A percentile compares a stretch with the other conserved stretches of the same genome.
Conservation (phyloP, 2,329 filamentous ascomycete species). For the Hortaea werneckii region DNA sequence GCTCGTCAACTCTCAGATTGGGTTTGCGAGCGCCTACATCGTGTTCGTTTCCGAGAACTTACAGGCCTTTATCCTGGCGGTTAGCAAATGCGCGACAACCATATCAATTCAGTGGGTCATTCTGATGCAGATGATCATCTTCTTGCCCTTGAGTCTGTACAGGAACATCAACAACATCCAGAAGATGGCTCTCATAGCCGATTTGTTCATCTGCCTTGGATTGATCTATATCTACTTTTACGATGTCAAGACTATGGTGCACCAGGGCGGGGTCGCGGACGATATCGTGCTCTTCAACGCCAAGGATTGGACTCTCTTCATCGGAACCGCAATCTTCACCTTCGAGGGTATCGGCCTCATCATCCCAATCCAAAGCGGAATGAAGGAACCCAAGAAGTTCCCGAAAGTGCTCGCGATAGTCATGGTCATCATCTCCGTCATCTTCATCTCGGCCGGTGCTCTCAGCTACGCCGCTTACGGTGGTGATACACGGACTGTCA, state of each 20-base stretch:
- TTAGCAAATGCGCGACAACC: slow-evolving; percentile 73
- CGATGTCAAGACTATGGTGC: slow-evolving; percentile 73
- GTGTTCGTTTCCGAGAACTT: slow-evolving; percentile 95
- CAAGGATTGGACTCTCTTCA: slow-evolving; percentile 91
- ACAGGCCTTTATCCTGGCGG: slow-evolving; percentile 86
- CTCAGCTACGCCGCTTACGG: slow-evolving; percentile 94
- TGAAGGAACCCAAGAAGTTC: slow-evolving; percentile 85
- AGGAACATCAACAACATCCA: slow-evolving; percentile 96
- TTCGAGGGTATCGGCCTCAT: slow-evolving; percentile 97
- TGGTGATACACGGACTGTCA: slow-evolving; percentile 88
- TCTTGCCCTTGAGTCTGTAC: slow-evolving; percentile 85
- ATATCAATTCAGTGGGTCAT: slow-evolving; percentile 87
- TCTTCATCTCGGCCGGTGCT: slow-evolving; percentile 86
- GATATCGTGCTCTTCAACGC: slow-evolving; percentile 89
- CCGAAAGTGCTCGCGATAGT: slow-evolving; percentile 77
- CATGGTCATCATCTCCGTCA: slow-evolving; percentile 87
- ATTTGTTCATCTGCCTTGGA: slow-evolving; percentile 87
- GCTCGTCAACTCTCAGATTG: slow-evolving; percentile 90
- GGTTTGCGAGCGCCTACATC: slow-evolving; percentile 90
- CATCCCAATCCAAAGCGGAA: slow-evolving; percentile 95
- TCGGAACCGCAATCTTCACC: slow-evolving; percentile 97
- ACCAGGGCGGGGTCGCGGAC: slow-evolving; percentile 55
- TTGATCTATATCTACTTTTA: slow-evolving; percentile 94
- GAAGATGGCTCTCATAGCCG: slow-evolving; percentile 85
- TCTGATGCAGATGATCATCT: slow-evolving; percentile 88